phyloP scores from a whole-genome alignment of 371 early-diverging fungal genomes.

The Blastocladiella emersonii region DNA sequence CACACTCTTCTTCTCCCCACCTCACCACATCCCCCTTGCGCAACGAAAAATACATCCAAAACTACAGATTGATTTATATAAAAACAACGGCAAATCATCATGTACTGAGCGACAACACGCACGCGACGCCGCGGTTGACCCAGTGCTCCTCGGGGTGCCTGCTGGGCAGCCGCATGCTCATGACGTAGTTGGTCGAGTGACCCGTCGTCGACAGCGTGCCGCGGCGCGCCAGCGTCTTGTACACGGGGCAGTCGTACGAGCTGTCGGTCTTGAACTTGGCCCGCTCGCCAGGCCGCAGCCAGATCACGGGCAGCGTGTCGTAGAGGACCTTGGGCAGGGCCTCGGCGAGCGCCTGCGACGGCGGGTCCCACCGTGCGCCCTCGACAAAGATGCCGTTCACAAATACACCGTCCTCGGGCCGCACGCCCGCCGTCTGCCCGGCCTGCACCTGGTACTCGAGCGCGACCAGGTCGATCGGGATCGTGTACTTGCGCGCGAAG shows the following conservation, averaged over 20 bases:
- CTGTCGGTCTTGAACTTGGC: background rate
- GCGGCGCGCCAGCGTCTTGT: constrained; percentile 39
- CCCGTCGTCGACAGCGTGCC: constrained; percentile 37
- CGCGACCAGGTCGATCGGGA: constrained; percentile 34
- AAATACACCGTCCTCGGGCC: constrained; percentile 35
- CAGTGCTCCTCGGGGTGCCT: constrained; percentile 27
- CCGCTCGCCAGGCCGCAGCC: constrained; percentile 2
- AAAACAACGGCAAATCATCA: background rate
- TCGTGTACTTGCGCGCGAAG: constrained; percentile 33
- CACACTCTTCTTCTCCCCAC: too few relatives aligned
- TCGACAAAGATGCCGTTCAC: constrained; percentile 38
- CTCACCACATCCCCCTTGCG: too few relatives aligned
- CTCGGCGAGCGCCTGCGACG: constrained; percentile 22
- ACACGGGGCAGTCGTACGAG: constrained; percentile 27
- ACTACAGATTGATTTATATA: background rate
- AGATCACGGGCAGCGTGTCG: constrained; percentile 34
- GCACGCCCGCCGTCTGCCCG: constrained; percentile 6
- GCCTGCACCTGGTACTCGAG: constrained; percentile 27
- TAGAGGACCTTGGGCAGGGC: constrained; percentile 27
- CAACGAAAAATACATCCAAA: too few relatives aligned
- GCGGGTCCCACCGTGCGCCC: constrained; percentile 37
- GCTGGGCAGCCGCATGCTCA: constrained; percentile 28
- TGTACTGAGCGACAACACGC: constrained; percentile 2
- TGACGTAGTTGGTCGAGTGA: constrained; percentile 41
- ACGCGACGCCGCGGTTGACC: constrained; percentile 28